Conservation (phyloP, 768 basidiomycete genomes). For the Fibroporia radiculosa region DNA sequence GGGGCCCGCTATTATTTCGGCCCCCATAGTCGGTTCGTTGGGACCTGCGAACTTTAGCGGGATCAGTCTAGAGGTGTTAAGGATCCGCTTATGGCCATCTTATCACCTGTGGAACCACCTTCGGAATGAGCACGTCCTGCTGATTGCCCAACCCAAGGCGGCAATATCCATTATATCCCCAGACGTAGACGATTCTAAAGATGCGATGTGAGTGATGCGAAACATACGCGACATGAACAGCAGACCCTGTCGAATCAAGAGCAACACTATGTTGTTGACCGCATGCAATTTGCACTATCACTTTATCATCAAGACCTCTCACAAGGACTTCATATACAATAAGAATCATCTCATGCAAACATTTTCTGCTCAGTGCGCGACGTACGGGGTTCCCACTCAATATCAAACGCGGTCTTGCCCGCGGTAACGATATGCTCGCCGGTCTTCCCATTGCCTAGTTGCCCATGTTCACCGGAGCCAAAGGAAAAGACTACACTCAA, state of each 20-base stretch:
- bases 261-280: conserved; percentile 87
- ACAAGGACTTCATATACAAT: conserved; percentile 47
- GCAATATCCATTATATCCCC: conserved; percentile 90
- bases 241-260: conserved; percentile 68
- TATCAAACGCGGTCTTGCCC: conserved; percentile 78
- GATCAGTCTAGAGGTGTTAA: background rate
- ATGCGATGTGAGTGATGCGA: background rate
- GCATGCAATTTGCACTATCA: conserved; percentile 74
- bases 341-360: no score
- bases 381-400: conserved; percentile 63
- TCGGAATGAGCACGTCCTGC: conserved; percentile 72
- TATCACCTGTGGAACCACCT: conserved; percentile 73
- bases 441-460: conserved; percentile 86
- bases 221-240: background rate
- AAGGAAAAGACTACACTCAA: conserved; percentile 64
- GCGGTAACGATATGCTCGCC: conserved; percentile 88
- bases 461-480: conserved; percentile 89
- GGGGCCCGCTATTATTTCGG: conserved; percentile 68
- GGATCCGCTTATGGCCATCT: no score
- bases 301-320: conserved; percentile 67
- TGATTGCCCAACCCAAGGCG: conserved; percentile 85
- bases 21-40: conserved; percentile 53
- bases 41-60: conserved; percentile 68
- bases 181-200: conserved; percentile 67
- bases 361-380: background rate